Evolutionary conservation across 129 eudicot species (phyloP).

Genomic region (Mikania micrantha): DNA sequence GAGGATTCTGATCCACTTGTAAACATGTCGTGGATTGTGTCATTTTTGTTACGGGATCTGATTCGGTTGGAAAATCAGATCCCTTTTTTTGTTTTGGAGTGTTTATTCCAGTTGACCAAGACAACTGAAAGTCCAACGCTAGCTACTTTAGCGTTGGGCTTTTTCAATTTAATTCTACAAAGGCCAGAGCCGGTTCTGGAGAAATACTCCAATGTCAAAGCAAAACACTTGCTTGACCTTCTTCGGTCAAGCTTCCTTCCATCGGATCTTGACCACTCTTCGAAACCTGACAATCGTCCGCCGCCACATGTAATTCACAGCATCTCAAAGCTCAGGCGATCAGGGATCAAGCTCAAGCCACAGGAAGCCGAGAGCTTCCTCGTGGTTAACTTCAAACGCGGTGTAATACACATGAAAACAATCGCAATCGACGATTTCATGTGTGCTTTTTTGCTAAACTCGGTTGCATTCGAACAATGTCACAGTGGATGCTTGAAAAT

Average conservation of each 20-base stretch:
- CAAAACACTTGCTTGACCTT: constrained; percentile 65
- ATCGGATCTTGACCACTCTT: not conserved
- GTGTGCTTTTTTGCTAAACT: constrained; percentile 57
- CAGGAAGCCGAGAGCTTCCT: constrained; percentile 52
- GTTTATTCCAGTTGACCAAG: constrained; percentile 44
- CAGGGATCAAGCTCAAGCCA: constrained; percentile 58
- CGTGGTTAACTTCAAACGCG: constrained; percentile 39
- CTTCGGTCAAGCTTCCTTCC: constrained; percentile 43
- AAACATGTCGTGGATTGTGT: constrained; percentile 59
- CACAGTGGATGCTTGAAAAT: constrained; percentile 50
- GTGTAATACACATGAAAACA: constrained; percentile 58
- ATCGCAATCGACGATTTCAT: constrained; percentile 68
- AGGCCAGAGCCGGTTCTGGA: constrained; percentile 31
- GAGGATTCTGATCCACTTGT: constrained; percentile 58
- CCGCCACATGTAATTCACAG: constrained; percentile 48
- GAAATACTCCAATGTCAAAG: constrained; percentile 24
- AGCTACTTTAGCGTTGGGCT: constrained; percentile 26
- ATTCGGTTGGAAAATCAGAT: constrained; percentile 73
- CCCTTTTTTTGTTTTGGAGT: constrained; percentile 57
- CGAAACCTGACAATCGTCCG: constrained; percentile 10
- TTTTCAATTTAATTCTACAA: constrained; percentile 42
- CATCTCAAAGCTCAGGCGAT: constrained; percentile 70
- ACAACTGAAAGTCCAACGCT: constrained; percentile 30
- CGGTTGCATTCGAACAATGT: constrained; percentile 84
- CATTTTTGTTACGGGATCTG: constrained; percentile 66